Evolutionary conservation across 768 basidiomycete genomes (phyloP).

Genomic region (Suillus variegatus): DNA sequence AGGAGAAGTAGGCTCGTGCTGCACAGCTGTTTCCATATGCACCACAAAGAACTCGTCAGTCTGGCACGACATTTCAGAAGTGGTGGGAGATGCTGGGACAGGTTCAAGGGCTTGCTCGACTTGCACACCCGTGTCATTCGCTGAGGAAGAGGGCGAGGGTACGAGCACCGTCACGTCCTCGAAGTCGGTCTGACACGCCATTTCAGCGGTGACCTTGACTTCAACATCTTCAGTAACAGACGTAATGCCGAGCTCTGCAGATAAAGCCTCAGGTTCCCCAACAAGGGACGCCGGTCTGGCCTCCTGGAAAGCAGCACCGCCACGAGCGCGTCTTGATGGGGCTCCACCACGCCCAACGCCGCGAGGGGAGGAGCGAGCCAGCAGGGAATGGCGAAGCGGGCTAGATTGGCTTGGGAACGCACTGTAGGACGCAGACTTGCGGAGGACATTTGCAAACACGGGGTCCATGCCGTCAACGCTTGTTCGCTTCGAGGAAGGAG

Average conservation of each 20-base stretch:
- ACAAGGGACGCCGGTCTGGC: constrained; percentile 71
- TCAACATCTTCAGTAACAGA: constrained; percentile 38
- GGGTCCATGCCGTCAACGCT: constrained; percentile 91
- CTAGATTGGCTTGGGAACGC: constrained; percentile 50
- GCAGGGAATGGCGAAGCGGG: constrained; percentile 61
- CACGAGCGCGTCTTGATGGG: constrained; percentile 54
- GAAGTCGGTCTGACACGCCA: constrained; percentile 66
- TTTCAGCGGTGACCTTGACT: constrained; percentile 54
- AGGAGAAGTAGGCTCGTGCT: constrained; percentile 39
- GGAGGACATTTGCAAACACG: constrained; percentile 75
- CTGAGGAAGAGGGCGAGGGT: constrained; percentile 28
- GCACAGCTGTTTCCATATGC: constrained; percentile 51
- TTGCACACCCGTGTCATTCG: constrained; percentile 44
- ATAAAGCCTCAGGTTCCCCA: constrained; percentile 70
- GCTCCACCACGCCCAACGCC: constrained; percentile 43
- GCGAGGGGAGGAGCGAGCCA: constrained; percentile 42
- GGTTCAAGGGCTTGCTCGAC: constrained; percentile 31
- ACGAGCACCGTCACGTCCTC: constrained; percentile 32
- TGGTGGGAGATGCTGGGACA: constrained; percentile 20
- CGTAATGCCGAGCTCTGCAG: constrained; percentile 60
- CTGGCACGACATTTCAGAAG: constrained; percentile 45
- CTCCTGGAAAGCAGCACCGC: constrained; percentile 71
- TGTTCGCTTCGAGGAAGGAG: constrained; percentile 56
- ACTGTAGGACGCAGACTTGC: constrained; percentile 47
- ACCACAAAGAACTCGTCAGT: constrained; percentile 42